Conservation (phyloP, 352 stramenopile species). For the Globisporangium cylindrosporum region DNA sequence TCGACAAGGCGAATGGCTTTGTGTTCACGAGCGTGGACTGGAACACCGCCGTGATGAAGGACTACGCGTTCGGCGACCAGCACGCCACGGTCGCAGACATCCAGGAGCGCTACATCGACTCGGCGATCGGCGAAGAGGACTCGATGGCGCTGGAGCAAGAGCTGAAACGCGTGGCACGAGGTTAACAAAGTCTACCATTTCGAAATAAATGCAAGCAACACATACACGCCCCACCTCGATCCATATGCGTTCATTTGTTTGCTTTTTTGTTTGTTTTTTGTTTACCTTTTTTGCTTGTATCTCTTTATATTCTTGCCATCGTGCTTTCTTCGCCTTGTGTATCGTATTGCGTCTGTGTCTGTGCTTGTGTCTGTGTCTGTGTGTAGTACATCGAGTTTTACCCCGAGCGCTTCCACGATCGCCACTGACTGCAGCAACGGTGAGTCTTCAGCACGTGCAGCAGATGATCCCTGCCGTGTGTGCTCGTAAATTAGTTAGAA, state of each 20-base stretch:
- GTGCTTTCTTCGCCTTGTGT: background rate
- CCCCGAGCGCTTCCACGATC: background rate
- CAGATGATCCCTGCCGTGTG: slow-evolving; percentile 5
- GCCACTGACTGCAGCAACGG: background rate
- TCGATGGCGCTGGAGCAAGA: slow-evolving; percentile 28
- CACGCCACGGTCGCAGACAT: slow-evolving; percentile 33
- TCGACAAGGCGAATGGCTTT: slow-evolving; percentile 84
- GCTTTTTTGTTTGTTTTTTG: background rate
- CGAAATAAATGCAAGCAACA: background rate
- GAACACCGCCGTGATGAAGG: slow-evolving; percentile 72
- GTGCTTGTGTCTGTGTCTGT: background rate
- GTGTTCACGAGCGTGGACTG: slow-evolving; percentile 80
- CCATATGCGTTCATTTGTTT: slow-evolving; percentile 7
- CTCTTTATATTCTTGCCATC: background rate
- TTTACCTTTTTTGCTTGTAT: background rate
- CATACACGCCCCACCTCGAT: background rate
- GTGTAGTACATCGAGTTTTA: background rate
- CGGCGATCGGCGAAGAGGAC: slow-evolving; percentile 26
- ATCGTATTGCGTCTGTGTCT: background rate
- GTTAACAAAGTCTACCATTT: background rate
- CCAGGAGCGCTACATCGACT: slow-evolving; percentile 75
- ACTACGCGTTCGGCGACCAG: slow-evolving; percentile 69
- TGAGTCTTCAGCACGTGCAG: background rate
- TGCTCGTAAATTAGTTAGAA: slow-evolving; percentile 56
- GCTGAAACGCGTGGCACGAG: slow-evolving; percentile 27